Evolutionary conservation across 2,329 filamentous ascomycete genomes (phyloP).

Genomic region (Fusarium mexicanum): DNA sequence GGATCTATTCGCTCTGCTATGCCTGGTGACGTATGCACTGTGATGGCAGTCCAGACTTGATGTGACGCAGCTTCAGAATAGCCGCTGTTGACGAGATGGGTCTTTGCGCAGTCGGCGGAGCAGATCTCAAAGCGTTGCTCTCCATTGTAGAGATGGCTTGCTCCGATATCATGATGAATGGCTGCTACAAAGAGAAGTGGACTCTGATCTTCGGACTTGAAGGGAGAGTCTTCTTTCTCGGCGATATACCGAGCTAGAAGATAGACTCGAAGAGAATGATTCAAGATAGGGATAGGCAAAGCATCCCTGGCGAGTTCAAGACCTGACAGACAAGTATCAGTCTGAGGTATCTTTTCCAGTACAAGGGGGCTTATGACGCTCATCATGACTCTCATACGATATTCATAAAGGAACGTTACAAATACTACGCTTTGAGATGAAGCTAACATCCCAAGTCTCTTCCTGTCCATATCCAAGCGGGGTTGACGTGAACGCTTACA

Average conservation of each 20-base stretch:
- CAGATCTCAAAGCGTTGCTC: conserved; percentile 50
- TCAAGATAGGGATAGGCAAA: conserved; percentile 43
- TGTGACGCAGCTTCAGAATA: conserved; percentile 39
- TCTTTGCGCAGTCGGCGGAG: conserved; percentile 45
- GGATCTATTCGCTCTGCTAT: conserved; percentile 51
- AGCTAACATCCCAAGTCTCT: background rate
- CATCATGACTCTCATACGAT: background rate
- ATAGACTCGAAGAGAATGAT: conserved; percentile 45
- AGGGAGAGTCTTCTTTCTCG: conserved; percentile 29
- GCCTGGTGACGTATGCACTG: conserved; percentile 48
- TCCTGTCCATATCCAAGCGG: background rate
- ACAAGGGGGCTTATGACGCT: background rate
- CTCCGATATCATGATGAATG: conserved; percentile 50
- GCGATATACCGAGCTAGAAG: conserved; percentile 40
- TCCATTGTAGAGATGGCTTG: conserved; percentile 43
- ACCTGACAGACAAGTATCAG: conserved; percentile 25
- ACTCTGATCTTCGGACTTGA: conserved; percentile 3
- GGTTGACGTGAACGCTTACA: conserved; percentile 8
- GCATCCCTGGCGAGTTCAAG: conserved; percentile 24
- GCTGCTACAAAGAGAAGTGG: conserved; percentile 48
- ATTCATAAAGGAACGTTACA: background rate
- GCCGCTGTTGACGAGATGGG: conserved; percentile 41
- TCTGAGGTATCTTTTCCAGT: conserved; percentile 19
- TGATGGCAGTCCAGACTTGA: conserved; percentile 49
- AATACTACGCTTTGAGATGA: background rate